A percentile compares a stretch with the other conserved stretches of the same genome.
Conservation (phyloP, 2,329 filamentous ascomycete species). For the Colletotrichum sp. region DNA sequence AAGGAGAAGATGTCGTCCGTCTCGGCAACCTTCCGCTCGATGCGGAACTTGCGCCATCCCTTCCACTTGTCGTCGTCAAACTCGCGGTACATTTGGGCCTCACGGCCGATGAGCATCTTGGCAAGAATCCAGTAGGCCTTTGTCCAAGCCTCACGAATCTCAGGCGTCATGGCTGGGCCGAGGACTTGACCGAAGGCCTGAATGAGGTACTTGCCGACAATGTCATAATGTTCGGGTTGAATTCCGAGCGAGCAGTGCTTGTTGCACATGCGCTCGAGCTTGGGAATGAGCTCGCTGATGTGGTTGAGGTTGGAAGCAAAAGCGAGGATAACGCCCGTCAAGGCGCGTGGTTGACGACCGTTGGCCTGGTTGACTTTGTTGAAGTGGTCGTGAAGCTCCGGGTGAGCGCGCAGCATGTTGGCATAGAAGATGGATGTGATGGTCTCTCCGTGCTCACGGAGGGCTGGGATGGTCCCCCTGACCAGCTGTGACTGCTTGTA, state of each 20-base stretch:
- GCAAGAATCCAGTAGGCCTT: conserved; percentile 77
- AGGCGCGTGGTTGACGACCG: conserved; percentile 27
- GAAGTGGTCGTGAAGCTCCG: conserved; percentile 73
- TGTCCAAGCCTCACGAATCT: conserved; percentile 71
- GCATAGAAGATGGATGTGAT: conserved; percentile 78
- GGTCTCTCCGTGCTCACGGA: conserved; percentile 69
- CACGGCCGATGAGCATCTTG: conserved; percentile 72
- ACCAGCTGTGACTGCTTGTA: conserved; percentile 67
- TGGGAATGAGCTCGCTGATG: conserved; percentile 58
- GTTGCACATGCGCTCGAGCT: conserved; percentile 66
- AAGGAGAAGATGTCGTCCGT: conserved; percentile 74
- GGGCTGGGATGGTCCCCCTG: conserved; percentile 72
- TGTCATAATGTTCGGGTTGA: conserved; percentile 70
- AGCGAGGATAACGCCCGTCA: conserved; percentile 57
- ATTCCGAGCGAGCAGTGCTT: conserved; percentile 78
- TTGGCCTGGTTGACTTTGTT: conserved; percentile 47
- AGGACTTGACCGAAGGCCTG: conserved; percentile 71
- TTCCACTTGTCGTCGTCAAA: conserved; percentile 62
- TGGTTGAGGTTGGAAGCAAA: conserved; percentile 76
- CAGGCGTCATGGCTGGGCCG: conserved; percentile 67
- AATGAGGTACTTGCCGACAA: conserved; percentile 74
- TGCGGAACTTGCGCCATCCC: conserved; percentile 70
- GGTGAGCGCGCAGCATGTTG: conserved; percentile 69
- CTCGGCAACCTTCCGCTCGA: conserved; percentile 69
- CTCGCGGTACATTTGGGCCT: conserved; percentile 66